Conservation (phyloP, 331 rosid species). For the Malus hybrid region DNA sequence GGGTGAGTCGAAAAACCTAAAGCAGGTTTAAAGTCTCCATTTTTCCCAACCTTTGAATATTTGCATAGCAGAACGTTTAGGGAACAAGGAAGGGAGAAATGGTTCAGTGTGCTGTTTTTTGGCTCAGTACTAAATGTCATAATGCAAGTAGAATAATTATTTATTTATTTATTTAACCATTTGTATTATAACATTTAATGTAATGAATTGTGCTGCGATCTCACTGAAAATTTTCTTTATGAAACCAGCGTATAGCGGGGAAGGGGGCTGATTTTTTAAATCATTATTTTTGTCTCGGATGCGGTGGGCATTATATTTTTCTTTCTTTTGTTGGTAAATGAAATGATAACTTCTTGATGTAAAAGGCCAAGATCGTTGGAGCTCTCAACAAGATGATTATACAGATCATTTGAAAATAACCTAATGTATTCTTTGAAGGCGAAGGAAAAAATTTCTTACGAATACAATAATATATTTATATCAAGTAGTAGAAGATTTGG, state of each 20-base stretch:
- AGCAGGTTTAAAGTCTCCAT: not conserved
- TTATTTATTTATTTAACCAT: too few species aligned
- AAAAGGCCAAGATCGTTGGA: constrained; percentile 35
- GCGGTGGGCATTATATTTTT: constrained; percentile 12
- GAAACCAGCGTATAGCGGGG: not conserved
- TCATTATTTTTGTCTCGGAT: constrained; percentile 16
- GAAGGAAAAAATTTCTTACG: not conserved
- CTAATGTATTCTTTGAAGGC: not conserved
- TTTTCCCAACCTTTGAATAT: constrained; percentile 1
- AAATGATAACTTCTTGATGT: constrained; percentile 17
- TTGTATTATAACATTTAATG: too few species aligned
- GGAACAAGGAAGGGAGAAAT: not conserved
- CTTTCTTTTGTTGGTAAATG: not conserved
- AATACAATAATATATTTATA: too few species aligned
- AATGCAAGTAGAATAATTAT: too few species aligned
- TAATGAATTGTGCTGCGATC: too few species aligned
- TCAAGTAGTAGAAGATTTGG: too few species aligned
- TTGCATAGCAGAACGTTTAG: constrained; percentile 1
- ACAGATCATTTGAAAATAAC: not conserved
- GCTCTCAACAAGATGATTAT: constrained; percentile 4
- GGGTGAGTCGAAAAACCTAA: constrained; percentile 18
- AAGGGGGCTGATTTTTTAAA: constrained; percentile 13
- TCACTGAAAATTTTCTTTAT: too few species aligned
- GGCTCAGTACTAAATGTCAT: accelerated
- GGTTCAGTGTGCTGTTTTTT: too few species aligned